Evolutionary conservation across 1,284 basidiomycete genomes (phyloP).

Genomic region (Pyrrhoderma noxium): DNA sequence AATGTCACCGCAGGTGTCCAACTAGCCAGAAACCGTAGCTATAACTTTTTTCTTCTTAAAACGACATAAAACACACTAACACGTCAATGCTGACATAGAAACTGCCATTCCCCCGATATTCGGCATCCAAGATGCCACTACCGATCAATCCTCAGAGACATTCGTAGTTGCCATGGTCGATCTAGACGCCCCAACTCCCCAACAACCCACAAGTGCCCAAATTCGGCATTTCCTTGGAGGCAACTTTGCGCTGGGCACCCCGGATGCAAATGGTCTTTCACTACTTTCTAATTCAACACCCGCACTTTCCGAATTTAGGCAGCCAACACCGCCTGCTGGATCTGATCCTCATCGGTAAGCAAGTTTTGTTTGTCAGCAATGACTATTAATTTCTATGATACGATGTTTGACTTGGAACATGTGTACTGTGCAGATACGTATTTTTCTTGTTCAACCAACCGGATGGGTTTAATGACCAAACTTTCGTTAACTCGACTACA

Average conservation of each 20-base stretch:
- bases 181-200: slow-evolving; percentile 43
- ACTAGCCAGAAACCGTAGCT: slow-evolving; percentile 14
- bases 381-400: neutral
- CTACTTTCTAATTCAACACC: slow-evolving; percentile 32
- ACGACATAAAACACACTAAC: neutral
- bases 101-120: slow-evolving; percentile 17
- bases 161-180: slow-evolving; percentile 43
- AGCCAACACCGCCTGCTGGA: slow-evolving; percentile 37
- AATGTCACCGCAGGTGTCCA: slow-evolving; percentile 11
- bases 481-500: slow-evolving; percentile 23
- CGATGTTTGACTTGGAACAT: too few relatives aligned
- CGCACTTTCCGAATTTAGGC: slow-evolving; percentile 33
- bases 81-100: slow-evolving; percentile 1
- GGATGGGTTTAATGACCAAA: slow-evolving; percentile 22
- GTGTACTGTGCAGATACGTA: slow-evolving; percentile 23
- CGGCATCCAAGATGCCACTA: slow-evolving; percentile 5
- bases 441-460: slow-evolving; percentile 27
- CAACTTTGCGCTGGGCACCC: slow-evolving; percentile 30
- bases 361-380: neutral
- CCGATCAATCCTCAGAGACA: slow-evolving; percentile 16
- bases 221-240: slow-evolving; percentile 40
- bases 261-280: slow-evolving; percentile 18
- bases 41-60: neutral
- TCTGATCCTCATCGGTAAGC: slow-evolving; percentile 44
- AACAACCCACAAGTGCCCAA: slow-evolving; percentile 33